Evolutionary conservation across 2,329 filamentous ascomycete genomes (phyloP).

Genomic region (Calonectria ilicicola): DNA sequence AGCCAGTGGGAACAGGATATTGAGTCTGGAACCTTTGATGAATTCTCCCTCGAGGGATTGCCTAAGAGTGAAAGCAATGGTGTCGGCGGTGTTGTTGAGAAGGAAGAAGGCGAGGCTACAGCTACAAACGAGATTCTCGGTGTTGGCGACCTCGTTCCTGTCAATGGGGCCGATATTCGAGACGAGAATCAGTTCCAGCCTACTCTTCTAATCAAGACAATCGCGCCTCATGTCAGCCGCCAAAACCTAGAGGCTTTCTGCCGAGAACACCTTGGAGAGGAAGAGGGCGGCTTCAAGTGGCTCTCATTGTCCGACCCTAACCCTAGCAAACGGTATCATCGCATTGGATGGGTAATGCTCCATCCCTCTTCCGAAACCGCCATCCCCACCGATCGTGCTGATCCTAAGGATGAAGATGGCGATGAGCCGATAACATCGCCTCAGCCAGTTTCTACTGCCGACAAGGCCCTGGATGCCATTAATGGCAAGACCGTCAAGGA

Average conservation of each 20-base stretch:
- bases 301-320: conserved; percentile 96
- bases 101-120: conserved; percentile 94
- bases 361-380: conserved; percentile 80
- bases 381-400: conserved; percentile 76
- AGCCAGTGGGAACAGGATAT: conserved; percentile 91
- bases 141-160: conserved; percentile 89
- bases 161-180: conserved; percentile 84
- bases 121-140: conserved; percentile 93
- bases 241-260: conserved; percentile 94
- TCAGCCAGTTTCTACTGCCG: conserved; percentile 71
- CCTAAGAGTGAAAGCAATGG: conserved; percentile 95
- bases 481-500: conserved; percentile 98
- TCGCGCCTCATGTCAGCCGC: conserved; percentile 94
- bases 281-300: conserved; percentile 94
- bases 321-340: conserved; percentile 94
- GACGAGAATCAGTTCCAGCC: conserved; percentile 92
- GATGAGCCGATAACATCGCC: conserved; percentile 68
- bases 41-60: conserved; percentile 93
- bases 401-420: conserved; percentile 77
- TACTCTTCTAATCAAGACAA: conserved; percentile 96
- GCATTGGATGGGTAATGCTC: conserved; percentile 98
- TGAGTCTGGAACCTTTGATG: conserved; percentile 87
- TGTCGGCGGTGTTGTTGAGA: conserved; percentile 85
- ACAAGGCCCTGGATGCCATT: conserved; percentile 91
- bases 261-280: conserved; percentile 92